Percentiles rank a stretch among this genome's conserved stretches.
Conservation (phyloP, 352 stramenopile species). For the Albugo laibachii region DNA sequence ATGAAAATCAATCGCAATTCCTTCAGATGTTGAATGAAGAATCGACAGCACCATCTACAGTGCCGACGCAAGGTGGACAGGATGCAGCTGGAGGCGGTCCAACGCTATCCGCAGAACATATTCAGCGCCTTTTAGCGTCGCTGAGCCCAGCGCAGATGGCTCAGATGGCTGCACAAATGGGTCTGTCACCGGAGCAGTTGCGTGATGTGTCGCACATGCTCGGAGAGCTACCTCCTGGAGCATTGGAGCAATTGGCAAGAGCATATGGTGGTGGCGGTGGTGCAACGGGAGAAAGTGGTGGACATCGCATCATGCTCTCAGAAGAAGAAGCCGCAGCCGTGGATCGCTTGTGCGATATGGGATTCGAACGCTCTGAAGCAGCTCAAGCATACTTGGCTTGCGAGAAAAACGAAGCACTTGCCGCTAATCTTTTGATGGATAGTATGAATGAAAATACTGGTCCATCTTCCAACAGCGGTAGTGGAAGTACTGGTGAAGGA, state of each 20-base stretch:
- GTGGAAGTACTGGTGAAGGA: slow-evolving; percentile 8
- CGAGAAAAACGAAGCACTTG: slow-evolving; percentile 98
- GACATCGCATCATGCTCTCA: slow-evolving; percentile 51
- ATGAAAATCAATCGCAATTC: slow-evolving; percentile 75
- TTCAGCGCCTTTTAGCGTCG: slow-evolving; percentile 64
- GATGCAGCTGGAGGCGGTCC: slow-evolving; percentile 10
- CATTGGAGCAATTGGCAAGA: slow-evolving; percentile 76
- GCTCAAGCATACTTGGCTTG: slow-evolving; percentile 97
- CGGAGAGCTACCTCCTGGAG: slow-evolving; percentile 56
- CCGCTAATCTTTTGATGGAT: slow-evolving; percentile 98
- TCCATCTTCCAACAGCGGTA: slow-evolving; percentile 17
- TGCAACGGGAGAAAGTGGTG: slow-evolving; percentile 22
- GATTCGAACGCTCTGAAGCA: slow-evolving; percentile 81
- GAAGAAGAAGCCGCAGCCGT: slow-evolving; percentile 64
- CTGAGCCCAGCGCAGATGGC: slow-evolving; percentile 52
- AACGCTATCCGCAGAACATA: slow-evolving; percentile 66
- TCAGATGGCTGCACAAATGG: slow-evolving; percentile 71
- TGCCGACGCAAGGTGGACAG: slow-evolving; percentile 26
- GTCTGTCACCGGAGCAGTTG: slow-evolving; percentile 70
- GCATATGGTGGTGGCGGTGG: slow-evolving; percentile 36
- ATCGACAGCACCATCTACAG: slow-evolving; percentile 24
- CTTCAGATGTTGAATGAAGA: slow-evolving; percentile 79
- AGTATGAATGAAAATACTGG: slow-evolving; percentile 26
- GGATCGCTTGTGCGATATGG: slow-evolving; percentile 63
- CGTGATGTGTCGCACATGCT: slow-evolving; percentile 74